phyloP scores from a whole-genome alignment of 2,329 filamentous ascomycete genomes.

The Colletotrichum truncatum region DNA sequence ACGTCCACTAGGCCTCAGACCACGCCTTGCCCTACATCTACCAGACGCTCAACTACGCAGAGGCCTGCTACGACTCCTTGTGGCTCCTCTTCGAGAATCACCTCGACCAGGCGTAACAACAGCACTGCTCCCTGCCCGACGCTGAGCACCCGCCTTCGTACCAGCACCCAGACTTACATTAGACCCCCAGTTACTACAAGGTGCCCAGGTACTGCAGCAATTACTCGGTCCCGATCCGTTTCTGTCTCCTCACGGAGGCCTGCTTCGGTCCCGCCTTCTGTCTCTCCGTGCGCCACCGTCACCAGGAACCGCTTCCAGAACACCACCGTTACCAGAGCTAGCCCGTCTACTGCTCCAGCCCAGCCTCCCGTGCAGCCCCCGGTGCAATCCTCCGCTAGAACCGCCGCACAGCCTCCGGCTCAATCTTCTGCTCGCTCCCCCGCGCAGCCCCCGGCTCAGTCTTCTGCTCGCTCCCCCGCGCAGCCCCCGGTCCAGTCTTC shows the following conservation, averaged over 20 bases:
- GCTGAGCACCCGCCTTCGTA: background rate
- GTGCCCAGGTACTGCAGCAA: no score
- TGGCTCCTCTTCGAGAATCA: no score
- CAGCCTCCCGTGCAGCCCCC: background rate
- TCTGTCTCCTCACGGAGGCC: background rate
- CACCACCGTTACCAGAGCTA: background rate
- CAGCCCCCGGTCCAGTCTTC: background rate
- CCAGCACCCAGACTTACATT: background rate
- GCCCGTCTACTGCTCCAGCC: background rate
- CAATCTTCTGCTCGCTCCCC: background rate
- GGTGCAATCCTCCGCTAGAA: background rate
- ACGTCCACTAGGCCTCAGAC: background rate
- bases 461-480: background rate
- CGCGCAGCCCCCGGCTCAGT: background rate
- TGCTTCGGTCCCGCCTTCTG: background rate
- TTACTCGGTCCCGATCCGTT: background rate
- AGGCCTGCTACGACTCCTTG: no score
- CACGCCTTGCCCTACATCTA: background rate
- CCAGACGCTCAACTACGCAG: background rate
- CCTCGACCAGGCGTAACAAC: slow-evolving; percentile 5
- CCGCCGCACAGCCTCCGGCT: background rate
- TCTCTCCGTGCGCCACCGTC: background rate
- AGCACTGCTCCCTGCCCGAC: background rate
- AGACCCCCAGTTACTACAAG: background rate
- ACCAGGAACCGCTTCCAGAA: background rate